A percentile compares a stretch with the other conserved stretches of the same genome.
These are phyloP conservation scores for Phytophthora foliorum DNA, from an alignment of 352 stramenopile genomes.

Conservation along the genomic window DNA sequence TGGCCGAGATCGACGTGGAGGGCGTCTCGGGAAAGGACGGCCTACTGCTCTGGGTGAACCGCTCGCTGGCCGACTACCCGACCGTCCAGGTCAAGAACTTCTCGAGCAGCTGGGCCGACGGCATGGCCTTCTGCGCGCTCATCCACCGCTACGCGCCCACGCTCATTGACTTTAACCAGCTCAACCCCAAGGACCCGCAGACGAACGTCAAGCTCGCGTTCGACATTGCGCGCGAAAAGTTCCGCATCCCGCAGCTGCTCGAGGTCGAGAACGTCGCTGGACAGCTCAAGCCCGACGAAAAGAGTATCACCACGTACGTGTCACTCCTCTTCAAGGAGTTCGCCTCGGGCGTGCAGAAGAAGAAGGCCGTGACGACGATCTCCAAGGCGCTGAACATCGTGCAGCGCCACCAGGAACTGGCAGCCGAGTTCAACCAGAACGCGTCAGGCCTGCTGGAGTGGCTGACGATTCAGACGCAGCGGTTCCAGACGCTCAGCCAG, in stretches of 20 bases:
- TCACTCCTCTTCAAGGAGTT: slow-evolving; percentile 94
- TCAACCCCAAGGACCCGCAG: slow-evolving; percentile 69
- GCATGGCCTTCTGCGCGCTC: slow-evolving; percentile 91
- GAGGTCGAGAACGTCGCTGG: slow-evolving; percentile 90
- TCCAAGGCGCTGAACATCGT: slow-evolving; percentile 92
- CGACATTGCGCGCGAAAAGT: slow-evolving; percentile 83
- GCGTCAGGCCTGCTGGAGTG: slow-evolving; percentile 81
- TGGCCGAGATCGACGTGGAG: slow-evolving; percentile 89
- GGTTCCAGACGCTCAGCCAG: slow-evolving; percentile 80
- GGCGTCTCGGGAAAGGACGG: slow-evolving; percentile 93
- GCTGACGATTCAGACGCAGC: slow-evolving; percentile 72
- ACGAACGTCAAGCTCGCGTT: slow-evolving; percentile 89
- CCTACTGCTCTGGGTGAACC: slow-evolving; percentile 91
- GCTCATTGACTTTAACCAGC: slow-evolving; percentile 84
- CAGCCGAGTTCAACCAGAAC: slow-evolving; percentile 76
- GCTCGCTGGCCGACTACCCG: slow-evolving; percentile 87
- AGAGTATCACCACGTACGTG: slow-evolving; percentile 94
- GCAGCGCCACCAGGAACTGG: slow-evolving; percentile 88
- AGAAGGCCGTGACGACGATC: slow-evolving; percentile 91
- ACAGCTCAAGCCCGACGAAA: slow-evolving; percentile 90
- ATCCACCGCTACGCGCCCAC: slow-evolving; percentile 93
- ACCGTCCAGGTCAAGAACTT: slow-evolving; percentile 92
- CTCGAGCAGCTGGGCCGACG: slow-evolving; percentile 86
- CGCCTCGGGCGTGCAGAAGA: slow-evolving; percentile 90
- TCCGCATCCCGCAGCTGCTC: slow-evolving; percentile 90